Evolutionary conservation across 1,284 basidiomycete species (phyloP).

Genomic region (Cryptococcus wingfieldii): DNA sequence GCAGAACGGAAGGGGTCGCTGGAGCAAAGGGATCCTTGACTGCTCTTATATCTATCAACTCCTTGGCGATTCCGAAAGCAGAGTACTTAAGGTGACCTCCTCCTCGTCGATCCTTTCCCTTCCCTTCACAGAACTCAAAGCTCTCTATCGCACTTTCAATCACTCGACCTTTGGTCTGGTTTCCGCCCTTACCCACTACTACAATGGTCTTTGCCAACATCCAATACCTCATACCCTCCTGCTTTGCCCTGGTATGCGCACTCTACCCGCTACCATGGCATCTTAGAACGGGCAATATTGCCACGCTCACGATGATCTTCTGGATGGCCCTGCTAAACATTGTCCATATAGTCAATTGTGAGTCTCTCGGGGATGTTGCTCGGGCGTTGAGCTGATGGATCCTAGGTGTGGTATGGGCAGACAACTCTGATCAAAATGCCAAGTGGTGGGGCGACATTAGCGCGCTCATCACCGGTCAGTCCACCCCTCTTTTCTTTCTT

Average conservation of each 20-base stretch:
- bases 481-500: neutral
- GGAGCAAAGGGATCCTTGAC: no score
- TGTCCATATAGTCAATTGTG: constrained; percentile 36
- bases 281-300: constrained; percentile 35
- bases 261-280: constrained; percentile 43
- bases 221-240: constrained; percentile 25
- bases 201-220: constrained; percentile 16
- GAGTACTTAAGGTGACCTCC: no score
- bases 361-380: constrained; percentile 3
- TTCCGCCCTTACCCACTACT: neutral
- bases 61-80: no score
- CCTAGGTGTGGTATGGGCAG: constrained; percentile 32
- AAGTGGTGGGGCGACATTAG: constrained; percentile 34
- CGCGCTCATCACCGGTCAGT: constrained; percentile 21
- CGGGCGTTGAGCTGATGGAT: constrained; percentile 5
- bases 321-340: constrained; percentile 38
- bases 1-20: no score
- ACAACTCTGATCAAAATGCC: constrained; percentile 26
- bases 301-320: constrained; percentile 40
- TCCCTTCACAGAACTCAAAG: no score
- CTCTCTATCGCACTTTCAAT: no score
- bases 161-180: no score
- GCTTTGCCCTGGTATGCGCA: constrained; percentile 24
- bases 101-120: no score
- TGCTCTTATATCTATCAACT: no score